Base-by-base conservation (phyloP, 106 monocot species). In the Dioscorea alata region DNA sequence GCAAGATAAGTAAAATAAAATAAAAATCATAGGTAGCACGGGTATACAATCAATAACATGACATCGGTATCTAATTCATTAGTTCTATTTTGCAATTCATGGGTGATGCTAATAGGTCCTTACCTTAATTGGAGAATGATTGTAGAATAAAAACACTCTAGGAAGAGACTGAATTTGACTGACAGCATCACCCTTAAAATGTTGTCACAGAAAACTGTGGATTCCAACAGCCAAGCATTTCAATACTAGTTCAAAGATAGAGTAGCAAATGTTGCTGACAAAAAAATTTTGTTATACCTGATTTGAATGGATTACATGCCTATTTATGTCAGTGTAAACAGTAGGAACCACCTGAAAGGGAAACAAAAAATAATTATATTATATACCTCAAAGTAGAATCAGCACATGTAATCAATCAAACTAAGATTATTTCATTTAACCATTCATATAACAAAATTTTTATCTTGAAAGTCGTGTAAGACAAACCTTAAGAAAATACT, bases 41-140 rank as follows among this genome's bases (percentile, higher is more conserved):
- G 42, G 10, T 0, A 6, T 42, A 42, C 42, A 42, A 42, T 42
- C 42, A 42, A 42, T 42, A 42, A 42, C 42, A 8, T 3, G 42
- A 42, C 42, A 42, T 3, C 6, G 42, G 4, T 8, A 42, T 42
- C 42, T 10, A 42, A 42, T 42, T 10, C 0, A 42, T 42, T 5
- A 42, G 10, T 6, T 42, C 5, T 42, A 42, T 42, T 6, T 42
- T 3, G 10, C 42, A 42, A 8, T 42, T 8, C 42, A 42, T 42
- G 42, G 2, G 42, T 42, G 42, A 54, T 8, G 61, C 23, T 70
- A 24, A 32, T 25, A 51, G n/a, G 23, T 50, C 9, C 53, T 68
- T 80, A 90, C 97, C 89, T 89, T 97, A 48, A 97, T 97, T 53
- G 97, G 97, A 60, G 84, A 92, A 76, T 92, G 89, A 72, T 97